These are phyloP conservation scores for Aquilaria yunnanensis DNA, from an alignment of 345 rosid species.

Conservation along the genomic window DNA sequence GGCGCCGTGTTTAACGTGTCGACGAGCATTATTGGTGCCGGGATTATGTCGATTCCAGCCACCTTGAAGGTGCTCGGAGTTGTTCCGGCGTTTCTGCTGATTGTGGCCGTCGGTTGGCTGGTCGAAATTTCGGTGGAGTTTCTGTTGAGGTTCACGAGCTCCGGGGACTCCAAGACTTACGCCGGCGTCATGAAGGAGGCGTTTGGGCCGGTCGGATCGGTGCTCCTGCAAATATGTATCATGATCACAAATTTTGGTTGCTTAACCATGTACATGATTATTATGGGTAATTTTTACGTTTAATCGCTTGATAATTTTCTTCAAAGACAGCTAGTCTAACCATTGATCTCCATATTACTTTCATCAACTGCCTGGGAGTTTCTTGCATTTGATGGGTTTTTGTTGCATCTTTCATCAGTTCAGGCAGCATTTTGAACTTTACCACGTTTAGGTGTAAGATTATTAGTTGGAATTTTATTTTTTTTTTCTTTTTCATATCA, in stretches of 20 bases:
- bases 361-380: neutral
- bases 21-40: constrained; percentile 80
- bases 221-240: constrained; percentile 48
- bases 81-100: constrained; percentile 60
- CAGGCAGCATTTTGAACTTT: too few species aligned
- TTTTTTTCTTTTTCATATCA: too few species aligned
- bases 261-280: constrained; percentile 63
- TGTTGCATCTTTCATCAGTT: too few species aligned
- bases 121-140: constrained; percentile 67
- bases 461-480: too few species aligned
- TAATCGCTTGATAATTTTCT: neutral
- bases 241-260: constrained; percentile 77
- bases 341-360: neutral
- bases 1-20: constrained; percentile 93
- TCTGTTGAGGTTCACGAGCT: constrained; percentile 51
- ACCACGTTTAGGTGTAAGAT: too few species aligned
- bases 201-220: constrained; percentile 58
- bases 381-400: neutral
- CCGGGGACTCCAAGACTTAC: constrained; percentile 57
- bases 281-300: constrained; percentile 43
- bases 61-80: constrained; percentile 77
- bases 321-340: neutral
- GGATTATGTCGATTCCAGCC: constrained; percentile 91
- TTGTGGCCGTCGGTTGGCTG: constrained; percentile 56
- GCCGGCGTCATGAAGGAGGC: constrained; percentile 85